These are phyloP conservation scores for Pseudohyphozyma bogoriensis DNA, from an alignment of 768 basidiomycete species.

Conservation along the genomic window DNA sequence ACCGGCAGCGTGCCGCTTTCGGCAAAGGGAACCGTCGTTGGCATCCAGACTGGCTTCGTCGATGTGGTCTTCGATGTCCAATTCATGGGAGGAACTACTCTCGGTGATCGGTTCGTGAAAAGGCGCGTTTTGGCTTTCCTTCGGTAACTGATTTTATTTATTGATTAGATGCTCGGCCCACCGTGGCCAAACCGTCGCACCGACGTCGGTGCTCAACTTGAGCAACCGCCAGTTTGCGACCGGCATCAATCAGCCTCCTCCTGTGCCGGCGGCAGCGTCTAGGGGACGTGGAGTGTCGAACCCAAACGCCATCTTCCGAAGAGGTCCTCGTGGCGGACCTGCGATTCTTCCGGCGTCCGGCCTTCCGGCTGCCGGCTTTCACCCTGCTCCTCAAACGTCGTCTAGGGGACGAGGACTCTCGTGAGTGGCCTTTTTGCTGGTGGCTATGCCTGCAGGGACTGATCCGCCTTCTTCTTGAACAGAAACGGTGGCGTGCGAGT, in stretches of 20 bases:
- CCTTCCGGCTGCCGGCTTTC: constrained; percentile 27
- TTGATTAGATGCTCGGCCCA: constrained; percentile 70
- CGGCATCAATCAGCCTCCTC: neutral
- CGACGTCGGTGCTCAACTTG: constrained; percentile 80
- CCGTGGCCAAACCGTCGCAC: constrained; percentile 78
- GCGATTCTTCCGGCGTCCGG: constrained; percentile 20
- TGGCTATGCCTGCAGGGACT: no score
- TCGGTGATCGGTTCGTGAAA: constrained; percentile 62
- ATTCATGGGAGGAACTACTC: constrained; percentile 83
- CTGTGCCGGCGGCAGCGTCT: neutral
- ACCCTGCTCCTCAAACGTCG: constrained; percentile 1
- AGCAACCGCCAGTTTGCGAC: constrained; percentile 74
- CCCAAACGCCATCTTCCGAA: constrained; percentile 15
- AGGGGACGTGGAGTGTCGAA: neutral
- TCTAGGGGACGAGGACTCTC: constrained; percentile 10
- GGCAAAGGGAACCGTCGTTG: constrained; percentile 87
- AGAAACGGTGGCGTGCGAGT: constrained; percentile 21
- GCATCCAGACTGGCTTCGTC: constrained; percentile 73
- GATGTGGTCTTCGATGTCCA: constrained; percentile 94
- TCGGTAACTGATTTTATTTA: constrained; percentile 11
- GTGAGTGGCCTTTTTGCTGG: neutral
- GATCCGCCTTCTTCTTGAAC: no score
- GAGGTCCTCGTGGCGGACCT: constrained; percentile 16
- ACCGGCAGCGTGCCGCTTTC: constrained; percentile 82
- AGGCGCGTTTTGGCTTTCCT: neutral